Conservation (phyloP, 2,329 filamentous ascomycete genomes). For the Akanthomyces muscarius region DNA sequence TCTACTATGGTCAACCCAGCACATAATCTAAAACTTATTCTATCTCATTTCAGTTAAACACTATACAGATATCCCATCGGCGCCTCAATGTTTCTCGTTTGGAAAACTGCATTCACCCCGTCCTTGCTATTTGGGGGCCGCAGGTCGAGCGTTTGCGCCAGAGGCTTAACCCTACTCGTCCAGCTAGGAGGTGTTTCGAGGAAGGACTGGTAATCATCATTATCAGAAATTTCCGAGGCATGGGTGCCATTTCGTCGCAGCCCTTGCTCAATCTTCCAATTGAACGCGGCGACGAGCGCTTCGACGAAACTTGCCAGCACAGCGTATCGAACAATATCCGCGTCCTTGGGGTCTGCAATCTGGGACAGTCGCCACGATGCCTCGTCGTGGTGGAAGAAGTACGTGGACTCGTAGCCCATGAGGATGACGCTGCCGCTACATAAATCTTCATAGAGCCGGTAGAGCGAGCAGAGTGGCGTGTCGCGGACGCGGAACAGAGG, state of each 20-base stretch:
- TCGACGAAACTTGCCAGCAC: background rate
- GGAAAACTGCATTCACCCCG: background rate
- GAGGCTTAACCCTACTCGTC: conserved; percentile 3
- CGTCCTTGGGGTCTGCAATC: background rate
- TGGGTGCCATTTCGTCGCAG: conserved; percentile 2
- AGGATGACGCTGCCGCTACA: background rate
- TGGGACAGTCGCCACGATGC: conserved; percentile 1
- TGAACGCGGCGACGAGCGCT: background rate
- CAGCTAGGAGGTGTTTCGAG: conserved; percentile 4
- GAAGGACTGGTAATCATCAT: background rate
- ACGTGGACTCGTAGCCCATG: background rate
- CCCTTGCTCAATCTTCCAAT: conserved; percentile 8
- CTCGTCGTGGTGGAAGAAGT: conserved; percentile 3
- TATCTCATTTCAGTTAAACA: too few relatives aligned
- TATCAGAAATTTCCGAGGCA: background rate
- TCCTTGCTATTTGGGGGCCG: background rate
- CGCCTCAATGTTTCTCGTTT: conserved; percentile 1
- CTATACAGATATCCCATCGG: conserved; percentile 1
- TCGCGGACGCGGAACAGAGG: background rate
- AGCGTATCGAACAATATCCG: background rate
- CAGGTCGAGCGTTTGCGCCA: conserved; percentile 6
- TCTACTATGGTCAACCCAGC: background rate
- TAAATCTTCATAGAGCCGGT: conserved; percentile 1
- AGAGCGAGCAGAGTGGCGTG: conserved; percentile 5
- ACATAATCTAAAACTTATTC: background rate